Percentiles rank a stretch among this genome's conserved stretches.
These are phyloP conservation scores for Sarocladium kiliense DNA, from an alignment of 2,329 filamentous ascomycete species.

Conservation along the genomic window DNA sequence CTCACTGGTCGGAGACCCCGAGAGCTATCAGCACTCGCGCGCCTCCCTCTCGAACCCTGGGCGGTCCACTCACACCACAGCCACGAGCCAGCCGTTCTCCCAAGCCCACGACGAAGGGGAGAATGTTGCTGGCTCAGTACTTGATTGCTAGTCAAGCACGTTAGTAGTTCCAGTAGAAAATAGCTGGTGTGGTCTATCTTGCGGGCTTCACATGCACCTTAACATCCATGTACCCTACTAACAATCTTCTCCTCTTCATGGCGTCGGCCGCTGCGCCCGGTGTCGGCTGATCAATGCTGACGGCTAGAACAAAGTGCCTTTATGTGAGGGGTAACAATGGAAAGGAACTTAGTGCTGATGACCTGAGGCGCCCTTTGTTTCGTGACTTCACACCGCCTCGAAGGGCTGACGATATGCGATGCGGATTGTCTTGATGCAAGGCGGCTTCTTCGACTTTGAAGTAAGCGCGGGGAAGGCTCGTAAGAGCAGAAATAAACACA, in stretches of 20 bases:
- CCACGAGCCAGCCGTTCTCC: background rate
- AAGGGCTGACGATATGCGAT: background rate
- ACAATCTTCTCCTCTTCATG: background rate
- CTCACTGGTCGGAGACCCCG: slow-evolving; percentile 8
- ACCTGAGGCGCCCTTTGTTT: slow-evolving; percentile 4
- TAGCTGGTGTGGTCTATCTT: background rate
- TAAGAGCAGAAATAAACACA: slow-evolving; percentile 10
- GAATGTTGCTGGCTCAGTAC: background rate
- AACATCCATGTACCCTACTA: background rate
- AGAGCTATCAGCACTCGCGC: background rate
- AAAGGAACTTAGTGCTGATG: background rate
- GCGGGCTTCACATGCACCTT: background rate
- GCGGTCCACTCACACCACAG: slow-evolving; percentile 6
- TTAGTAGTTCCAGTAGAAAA: background rate
- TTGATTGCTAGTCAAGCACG: background rate
- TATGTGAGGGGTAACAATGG: slow-evolving; percentile 9
- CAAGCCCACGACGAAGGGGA: background rate
- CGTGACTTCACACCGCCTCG: slow-evolving; percentile 7
- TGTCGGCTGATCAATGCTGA: slow-evolving; percentile 7
- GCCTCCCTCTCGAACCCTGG: slow-evolving; percentile 3
- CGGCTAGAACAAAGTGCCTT: background rate
- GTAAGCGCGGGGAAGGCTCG: background rate
- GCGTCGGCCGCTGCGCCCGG: background rate
- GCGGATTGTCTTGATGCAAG: background rate
- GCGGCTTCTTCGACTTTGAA: background rate